Percentiles rank a stretch among this genome's conserved stretches.
phyloP scores from a whole-genome alignment of 1,284 basidiomycete species.

The Ustilago hordei region DNA sequence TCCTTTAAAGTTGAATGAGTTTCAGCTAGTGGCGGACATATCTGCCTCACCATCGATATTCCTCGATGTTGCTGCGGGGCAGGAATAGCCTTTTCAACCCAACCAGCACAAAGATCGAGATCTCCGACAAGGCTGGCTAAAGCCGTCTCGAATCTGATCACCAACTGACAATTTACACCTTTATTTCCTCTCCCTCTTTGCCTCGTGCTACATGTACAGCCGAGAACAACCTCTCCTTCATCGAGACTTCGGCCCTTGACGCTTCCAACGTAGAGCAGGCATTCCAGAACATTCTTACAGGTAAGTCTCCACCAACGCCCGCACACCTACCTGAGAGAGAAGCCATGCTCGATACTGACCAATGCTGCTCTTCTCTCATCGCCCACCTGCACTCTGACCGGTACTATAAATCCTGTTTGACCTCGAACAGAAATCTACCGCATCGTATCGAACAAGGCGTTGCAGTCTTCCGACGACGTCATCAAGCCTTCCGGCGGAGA shows the following conservation, averaged over 20 bases:
- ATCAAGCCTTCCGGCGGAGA: slow-evolving; percentile 69
- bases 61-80: not conserved
- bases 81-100: not conserved
- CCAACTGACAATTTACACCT: not conserved
- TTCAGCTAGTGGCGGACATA: not conserved
- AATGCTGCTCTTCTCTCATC: slow-evolving; percentile 2
- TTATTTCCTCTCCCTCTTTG: not conserved
- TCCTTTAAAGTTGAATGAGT: not conserved
- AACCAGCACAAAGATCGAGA: not conserved
- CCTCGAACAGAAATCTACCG: slow-evolving; percentile 66
- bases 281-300: slow-evolving; percentile 96
- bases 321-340: not conserved
- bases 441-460: slow-evolving; percentile 69
- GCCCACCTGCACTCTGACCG: not conserved
- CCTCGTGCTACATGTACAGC: slow-evolving; percentile 69
- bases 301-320: slow-evolving; percentile 72
- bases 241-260: slow-evolving; percentile 99
- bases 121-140: not conserved
- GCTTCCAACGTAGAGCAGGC: slow-evolving; percentile 93
- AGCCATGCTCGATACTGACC: slow-evolving; percentile 4
- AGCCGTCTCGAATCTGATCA: not conserved
- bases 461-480: slow-evolving; percentile 69
- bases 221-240: slow-evolving; percentile 85
- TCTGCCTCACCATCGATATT: no score
- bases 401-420: not conserved